phyloP scores from a whole-genome alignment of 768 basidiomycete genomes.

The Boletales sp. region DNA sequence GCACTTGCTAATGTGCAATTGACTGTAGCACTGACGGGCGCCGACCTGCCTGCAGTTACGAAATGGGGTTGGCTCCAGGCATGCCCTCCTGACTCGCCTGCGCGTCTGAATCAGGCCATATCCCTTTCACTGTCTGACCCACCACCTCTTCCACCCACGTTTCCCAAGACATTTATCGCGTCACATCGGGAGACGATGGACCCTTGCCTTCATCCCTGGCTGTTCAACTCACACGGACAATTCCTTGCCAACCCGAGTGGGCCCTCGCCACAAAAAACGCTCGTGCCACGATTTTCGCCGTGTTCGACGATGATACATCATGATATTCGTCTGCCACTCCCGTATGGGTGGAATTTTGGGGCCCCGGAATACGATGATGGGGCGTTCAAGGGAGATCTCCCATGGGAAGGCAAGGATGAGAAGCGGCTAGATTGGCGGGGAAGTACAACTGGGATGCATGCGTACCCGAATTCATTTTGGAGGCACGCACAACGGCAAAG shows the following conservation, averaged over 20 bases:
- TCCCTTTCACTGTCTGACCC: constrained; percentile 11
- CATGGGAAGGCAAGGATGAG: constrained; percentile 65
- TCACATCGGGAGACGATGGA: constrained; percentile 36
- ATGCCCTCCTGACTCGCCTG: constrained; percentile 23
- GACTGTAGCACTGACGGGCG: constrained; percentile 23
- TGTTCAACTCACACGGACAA: constrained; percentile 44
- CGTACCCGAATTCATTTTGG: constrained; percentile 43
- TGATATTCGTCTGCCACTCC: constrained; percentile 50
- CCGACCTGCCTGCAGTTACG: constrained; percentile 33
- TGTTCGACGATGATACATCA: constrained; percentile 50
- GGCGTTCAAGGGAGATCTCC: constrained; percentile 45
- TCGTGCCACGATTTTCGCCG: constrained; percentile 53
- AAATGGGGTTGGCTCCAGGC: constrained; percentile 21
- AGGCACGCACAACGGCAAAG: constrained; percentile 45
- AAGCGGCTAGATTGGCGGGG: constrained; percentile 65
- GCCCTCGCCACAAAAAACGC: constrained; percentile 38
- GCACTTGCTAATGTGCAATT: background rate
- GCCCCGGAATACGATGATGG: constrained; percentile 32
- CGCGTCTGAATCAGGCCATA: constrained; percentile 16
- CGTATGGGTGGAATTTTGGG: constrained; percentile 43
- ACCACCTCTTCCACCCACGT: background rate
- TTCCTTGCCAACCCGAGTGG: constrained; percentile 49
- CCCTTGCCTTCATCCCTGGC: constrained; percentile 34
- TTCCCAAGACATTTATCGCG: constrained; percentile 32
- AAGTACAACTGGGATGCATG: constrained; percentile 64